Evolutionary conservation across 2,329 filamentous ascomycete species (phyloP), one percentile per base, ranked within the genome.

Genomic region (Nigrospora osmanthi): DNA sequence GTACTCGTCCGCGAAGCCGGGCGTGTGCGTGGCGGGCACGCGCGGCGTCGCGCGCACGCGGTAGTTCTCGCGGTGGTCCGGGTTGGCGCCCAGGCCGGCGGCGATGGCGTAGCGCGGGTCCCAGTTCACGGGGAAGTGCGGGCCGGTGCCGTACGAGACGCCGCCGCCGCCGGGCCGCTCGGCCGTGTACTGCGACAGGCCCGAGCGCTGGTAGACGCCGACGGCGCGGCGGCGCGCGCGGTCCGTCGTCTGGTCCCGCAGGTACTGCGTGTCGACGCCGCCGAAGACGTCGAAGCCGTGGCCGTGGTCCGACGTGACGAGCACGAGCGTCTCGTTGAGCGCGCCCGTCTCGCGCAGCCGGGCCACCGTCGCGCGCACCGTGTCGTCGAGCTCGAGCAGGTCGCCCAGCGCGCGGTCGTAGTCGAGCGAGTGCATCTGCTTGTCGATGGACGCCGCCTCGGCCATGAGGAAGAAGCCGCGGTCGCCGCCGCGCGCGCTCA

Each of bases 231-330:
- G 85, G 75, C 89, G 91, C 55, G 77, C 68, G 54, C 88, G 83
- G 60, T 86, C 80, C 15, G 74, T 72, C 7, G 71, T 65, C 55
- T 89, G 78, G 4, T 76, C 75, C 14, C 76, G 69, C 39, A 91
- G 72, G 65, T 90, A 93, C 60, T 85, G 71, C 15, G 87, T 93
- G 59, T 94, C 88, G 40, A 88, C 86, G 51, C 75, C 82, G 50
- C 88, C 88, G 61, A 84, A 90, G 54, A 94, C 88, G 54, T 90
- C 88, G 61, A 94, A 94, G 45, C 88, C 88, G 67, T 94, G 88
- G 36, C 88, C 88, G 71, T 93, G 88, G 59, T 94, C 87, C n/a
- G 87, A 85, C 3, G 87, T 89, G 40, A 93, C 85, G 41, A 94
- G 61, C 52, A 94, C 73, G 4, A 91, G 77, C 1, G 88, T 94